Evolutionary conservation across 805 yeast species (phyloP).

Genomic region (Metschnikowia orientalis): DNA sequence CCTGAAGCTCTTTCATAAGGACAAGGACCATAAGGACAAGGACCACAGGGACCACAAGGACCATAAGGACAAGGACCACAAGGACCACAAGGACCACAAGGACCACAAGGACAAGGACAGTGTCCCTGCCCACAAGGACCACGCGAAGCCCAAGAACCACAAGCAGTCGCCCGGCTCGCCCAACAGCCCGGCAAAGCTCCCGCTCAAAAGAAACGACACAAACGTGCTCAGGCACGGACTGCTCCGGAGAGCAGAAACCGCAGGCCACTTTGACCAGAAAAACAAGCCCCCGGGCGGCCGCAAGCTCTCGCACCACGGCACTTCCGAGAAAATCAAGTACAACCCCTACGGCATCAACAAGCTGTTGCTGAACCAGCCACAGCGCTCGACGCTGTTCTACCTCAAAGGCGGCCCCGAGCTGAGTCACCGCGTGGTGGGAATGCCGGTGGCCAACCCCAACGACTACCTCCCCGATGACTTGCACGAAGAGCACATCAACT

Average conservation of each 20-base stretch:
- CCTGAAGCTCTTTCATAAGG: conserved; percentile 21
- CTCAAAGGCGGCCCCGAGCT: conserved; percentile 31
- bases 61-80: conserved; percentile 1
- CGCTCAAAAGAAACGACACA: conserved; percentile 14
- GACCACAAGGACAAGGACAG: conserved; percentile 1
- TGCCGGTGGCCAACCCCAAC: conserved; percentile 66
- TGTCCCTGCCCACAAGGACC: not conserved
- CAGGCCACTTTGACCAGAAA: conserved; percentile 27
- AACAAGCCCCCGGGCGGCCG: conserved; percentile 2
- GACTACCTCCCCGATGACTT: conserved; percentile 52
- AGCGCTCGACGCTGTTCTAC: conserved; percentile 24
- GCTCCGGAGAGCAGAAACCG: conserved; percentile 29
- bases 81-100: conserved; percentile 1
- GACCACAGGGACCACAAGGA: not conserved
- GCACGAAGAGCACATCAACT: conserved; percentile 43
- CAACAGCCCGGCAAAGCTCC: conserved; percentile 6
- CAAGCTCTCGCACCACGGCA: conserved; percentile 13
- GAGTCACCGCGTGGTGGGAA: conserved; percentile 48
- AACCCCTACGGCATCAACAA: conserved; percentile 61
- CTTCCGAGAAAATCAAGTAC: conserved; percentile 48
- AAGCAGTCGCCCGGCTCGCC: conserved; percentile 7
- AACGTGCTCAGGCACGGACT: conserved; percentile 10
- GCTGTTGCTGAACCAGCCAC: conserved; percentile 19
- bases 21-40: conserved; percentile 10
- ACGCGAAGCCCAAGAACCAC: not conserved